Evolutionary conservation across 345 rosid species (phyloP).

Genomic region (Combretum micranthum): DNA sequence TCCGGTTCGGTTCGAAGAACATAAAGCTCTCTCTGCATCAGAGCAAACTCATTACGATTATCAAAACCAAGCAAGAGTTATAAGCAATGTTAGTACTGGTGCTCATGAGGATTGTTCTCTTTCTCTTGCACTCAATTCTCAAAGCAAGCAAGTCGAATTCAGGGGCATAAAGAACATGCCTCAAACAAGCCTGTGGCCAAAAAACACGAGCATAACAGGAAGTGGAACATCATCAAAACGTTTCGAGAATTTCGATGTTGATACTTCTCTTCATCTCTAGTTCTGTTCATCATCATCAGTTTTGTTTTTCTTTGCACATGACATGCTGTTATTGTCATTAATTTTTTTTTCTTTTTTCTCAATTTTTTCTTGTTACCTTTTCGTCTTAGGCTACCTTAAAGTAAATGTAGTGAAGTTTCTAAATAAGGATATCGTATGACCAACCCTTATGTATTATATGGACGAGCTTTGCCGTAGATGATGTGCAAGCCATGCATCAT

Average conservation of each 20-base stretch:
- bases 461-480: too few relatives aligned
- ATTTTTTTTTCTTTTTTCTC: background rate
- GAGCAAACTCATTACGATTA: too few relatives aligned
- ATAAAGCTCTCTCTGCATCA: too few relatives aligned
- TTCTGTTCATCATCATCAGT: background rate
- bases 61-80: too few relatives aligned
- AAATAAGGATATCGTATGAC: too few relatives aligned
- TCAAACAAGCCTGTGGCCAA: constrained; percentile 28
- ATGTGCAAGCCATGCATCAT: too few relatives aligned
- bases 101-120: constrained; percentile 26
- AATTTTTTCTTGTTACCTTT: too few relatives aligned
- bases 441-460: too few relatives aligned
- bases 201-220: constrained; percentile 1
- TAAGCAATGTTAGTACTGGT: constrained; percentile 3
- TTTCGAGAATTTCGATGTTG: constrained; percentile 49
- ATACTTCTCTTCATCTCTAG: constrained; percentile 76
- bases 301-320: background rate
- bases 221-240: constrained; percentile 21
- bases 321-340: background rate
- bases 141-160: constrained; percentile 9
- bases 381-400: too few relatives aligned
- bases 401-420: too few relatives aligned
- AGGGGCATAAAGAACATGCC: constrained; percentile 9
- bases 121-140: constrained; percentile 36
- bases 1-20: constrained; percentile 7